Conservation (phyloP, 2,329 filamentous ascomycete genomes). For the Neoscytalidium dimidiatum region DNA sequence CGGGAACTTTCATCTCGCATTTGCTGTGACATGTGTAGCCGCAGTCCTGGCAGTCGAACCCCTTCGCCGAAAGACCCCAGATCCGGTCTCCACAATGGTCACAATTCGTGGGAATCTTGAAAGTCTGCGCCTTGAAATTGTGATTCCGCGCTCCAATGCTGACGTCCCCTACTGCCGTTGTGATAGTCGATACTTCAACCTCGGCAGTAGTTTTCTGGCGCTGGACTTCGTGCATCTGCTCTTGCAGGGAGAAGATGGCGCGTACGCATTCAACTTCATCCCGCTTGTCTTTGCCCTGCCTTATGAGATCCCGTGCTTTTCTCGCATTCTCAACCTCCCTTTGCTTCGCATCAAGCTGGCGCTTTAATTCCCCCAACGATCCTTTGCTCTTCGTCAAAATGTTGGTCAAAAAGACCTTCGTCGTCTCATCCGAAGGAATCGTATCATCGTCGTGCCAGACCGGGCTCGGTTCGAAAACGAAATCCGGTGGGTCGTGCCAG, state of each 20-base stretch:
- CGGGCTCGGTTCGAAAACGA: slow-evolving; percentile 88
- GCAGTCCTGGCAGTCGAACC: slow-evolving; percentile 93
- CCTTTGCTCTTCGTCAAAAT: slow-evolving; percentile 87
- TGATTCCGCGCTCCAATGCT: slow-evolving; percentile 92
- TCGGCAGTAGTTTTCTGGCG: slow-evolving; percentile 84
- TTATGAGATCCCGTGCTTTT: slow-evolving; percentile 71
- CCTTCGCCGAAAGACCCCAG: slow-evolving; percentile 95
- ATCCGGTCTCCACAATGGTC: slow-evolving; percentile 95
- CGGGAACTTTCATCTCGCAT: slow-evolving; percentile 97
- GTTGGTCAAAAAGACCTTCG: slow-evolving; percentile 89
- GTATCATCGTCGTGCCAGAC: slow-evolving; percentile 93
- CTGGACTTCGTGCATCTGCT: slow-evolving; percentile 81
- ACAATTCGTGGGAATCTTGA: slow-evolving; percentile 98
- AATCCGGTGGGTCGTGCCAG: slow-evolving; percentile 83
- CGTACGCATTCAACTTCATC: slow-evolving; percentile 85
- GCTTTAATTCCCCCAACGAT: slow-evolving; percentile 75
- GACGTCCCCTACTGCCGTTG: slow-evolving; percentile 86
- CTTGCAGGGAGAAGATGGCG: slow-evolving; percentile 80
- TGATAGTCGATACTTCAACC: slow-evolving; percentile 91
- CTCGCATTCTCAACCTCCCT: slow-evolving; percentile 81
- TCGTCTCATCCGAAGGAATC: slow-evolving; percentile 83
- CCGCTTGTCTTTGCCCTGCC: slow-evolving; percentile 82
- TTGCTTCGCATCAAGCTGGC: slow-evolving; percentile 82
- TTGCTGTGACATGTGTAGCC: slow-evolving; percentile 98
- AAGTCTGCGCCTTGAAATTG: slow-evolving; percentile 98